phyloP scores from a whole-genome alignment of 2,329 filamentous ascomycete species.

The Colletotrichum tabaci region DNA sequence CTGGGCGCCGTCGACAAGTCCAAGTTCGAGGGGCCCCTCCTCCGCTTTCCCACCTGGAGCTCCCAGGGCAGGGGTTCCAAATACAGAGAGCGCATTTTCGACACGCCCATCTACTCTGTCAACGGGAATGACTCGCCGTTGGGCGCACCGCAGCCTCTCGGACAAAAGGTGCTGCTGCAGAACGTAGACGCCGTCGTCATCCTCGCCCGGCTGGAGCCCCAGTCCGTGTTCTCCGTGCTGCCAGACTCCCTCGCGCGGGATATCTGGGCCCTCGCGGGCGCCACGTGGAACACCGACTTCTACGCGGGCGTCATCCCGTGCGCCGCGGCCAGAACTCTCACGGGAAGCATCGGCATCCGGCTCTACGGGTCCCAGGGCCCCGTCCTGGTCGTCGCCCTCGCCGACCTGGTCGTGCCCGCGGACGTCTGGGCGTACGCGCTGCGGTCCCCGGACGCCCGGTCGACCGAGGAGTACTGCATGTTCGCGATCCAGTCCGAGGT shows the following conservation, averaged over 20 bases:
- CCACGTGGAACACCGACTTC: conserved; percentile 42
- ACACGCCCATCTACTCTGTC: conserved; percentile 18
- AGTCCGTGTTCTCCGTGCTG: conserved; percentile 35
- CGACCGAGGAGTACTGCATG: conserved; percentile 43
- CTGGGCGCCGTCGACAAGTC: conserved; percentile 40
- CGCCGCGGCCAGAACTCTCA: conserved; percentile 40
- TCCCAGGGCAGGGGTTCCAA: background rate
- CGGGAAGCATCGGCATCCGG: conserved; percentile 46
- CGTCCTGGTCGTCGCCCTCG: conserved; percentile 45
- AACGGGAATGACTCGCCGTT: conserved; percentile 18
- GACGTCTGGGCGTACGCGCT: conserved; percentile 14
- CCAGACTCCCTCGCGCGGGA: conserved; percentile 46
- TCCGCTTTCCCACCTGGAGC: conserved; percentile 19
- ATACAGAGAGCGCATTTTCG: background rate
- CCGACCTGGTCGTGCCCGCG: conserved; percentile 49
- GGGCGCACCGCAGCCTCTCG: conserved; percentile 7
- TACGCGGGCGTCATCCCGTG: conserved; percentile 47
- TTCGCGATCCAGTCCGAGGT: conserved; percentile 51
- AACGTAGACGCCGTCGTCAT: background rate
- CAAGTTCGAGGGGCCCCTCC: conserved; percentile 45
- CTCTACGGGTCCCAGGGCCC: conserved; percentile 49
- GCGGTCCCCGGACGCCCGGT: background rate
- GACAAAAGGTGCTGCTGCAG: background rate
- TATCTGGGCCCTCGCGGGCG: conserved; percentile 49
- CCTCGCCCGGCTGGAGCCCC: conserved; percentile 15